Base-by-base conservation (phyloP, 2,329 filamentous ascomycete genomes). In the Aspergillus sp. region DNA sequence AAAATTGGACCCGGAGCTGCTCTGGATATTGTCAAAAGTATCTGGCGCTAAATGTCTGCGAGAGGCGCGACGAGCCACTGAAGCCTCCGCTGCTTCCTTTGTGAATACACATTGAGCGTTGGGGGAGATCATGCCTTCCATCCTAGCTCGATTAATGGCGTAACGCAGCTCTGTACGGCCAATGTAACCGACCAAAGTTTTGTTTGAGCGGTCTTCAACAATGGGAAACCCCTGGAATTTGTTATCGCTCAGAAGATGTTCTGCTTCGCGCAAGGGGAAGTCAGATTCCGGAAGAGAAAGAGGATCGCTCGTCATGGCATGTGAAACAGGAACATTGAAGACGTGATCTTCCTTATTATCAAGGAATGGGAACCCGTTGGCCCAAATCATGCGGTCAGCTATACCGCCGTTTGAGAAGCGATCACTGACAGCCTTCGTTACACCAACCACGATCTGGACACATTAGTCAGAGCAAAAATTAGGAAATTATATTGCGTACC, bases 301-400 rank as follows among this genome's bases (percentile, higher is more conserved):
- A 0, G 93, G 83, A 51, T 90, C 85, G 2, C 83, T 84, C 1
- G 88, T 93, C 93, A 98, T 97, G 62, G 90, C 91, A 61, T 90
- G 85, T 0, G 91, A 95, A 9, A 98, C 95, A 0, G 95, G 89
- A 0, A 98, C 93, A 47, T 93, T 93, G 74, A 98, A 97, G 53
- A 93, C 93, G 75, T 97, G 93, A 56, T 98, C 95, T 74, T 98
- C 93, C 71, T 99, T 99, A 74, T 90, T 96, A 76, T 99, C 95
- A 3, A 99, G 82, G 76, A 96, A 99, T 0, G 95, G 95, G 68
- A 97, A 96, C 1, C 95, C 95, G 66, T 91, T 98, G 77, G 97
- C 96, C 89, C 92, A 96, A 66, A 99, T 99, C 91, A 97, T 96
- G 60, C 92, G 89, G 73, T 99, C 95, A 20, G 95, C 95, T 57